Percentiles rank a stretch among this genome's conserved stretches.
These are phyloP conservation scores for Plasmodium gaboni DNA, from an alignment of 169 alveolate genomes.

Conservation along the genomic window DNA sequence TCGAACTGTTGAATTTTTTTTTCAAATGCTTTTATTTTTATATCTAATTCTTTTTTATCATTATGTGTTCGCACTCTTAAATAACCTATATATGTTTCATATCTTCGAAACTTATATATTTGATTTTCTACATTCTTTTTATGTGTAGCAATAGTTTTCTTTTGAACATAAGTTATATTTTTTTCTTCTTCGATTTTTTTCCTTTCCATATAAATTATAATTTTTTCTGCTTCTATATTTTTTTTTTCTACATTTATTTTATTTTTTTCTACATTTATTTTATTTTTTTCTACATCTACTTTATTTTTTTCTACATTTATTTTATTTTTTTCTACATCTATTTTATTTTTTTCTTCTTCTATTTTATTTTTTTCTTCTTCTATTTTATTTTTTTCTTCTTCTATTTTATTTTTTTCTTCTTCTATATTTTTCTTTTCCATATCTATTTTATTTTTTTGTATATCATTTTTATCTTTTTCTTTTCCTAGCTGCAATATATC, in stretches of 20 bases:
- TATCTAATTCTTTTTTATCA: too few relatives aligned
- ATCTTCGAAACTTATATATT: too few relatives aligned
- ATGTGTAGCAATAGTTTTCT: background rate
- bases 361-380: slow-evolving; percentile 33
- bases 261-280: background rate
- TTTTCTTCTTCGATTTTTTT: background rate
- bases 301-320: background rate
- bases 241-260: background rate
- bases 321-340: slow-evolving; percentile 26
- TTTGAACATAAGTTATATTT: background rate
- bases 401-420: background rate
- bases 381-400: slow-evolving; percentile 18
- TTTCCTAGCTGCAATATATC: background rate
- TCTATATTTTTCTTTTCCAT: background rate
- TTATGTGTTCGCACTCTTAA: too few relatives aligned
- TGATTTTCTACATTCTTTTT: too few relatives aligned
- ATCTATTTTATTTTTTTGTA: background rate
- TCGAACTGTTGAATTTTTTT: too few relatives aligned
- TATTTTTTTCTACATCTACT: slow-evolving; percentile 16
- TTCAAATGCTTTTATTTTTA: too few relatives aligned
- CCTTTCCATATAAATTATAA: background rate
- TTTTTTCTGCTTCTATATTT: background rate
- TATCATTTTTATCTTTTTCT: background rate
- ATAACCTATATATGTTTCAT: too few relatives aligned
- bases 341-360: slow-evolving; percentile 23